Evolutionary conservation across 2,329 filamentous ascomycete genomes (phyloP).

Genomic region (Paradendryphiella salina): DNA sequence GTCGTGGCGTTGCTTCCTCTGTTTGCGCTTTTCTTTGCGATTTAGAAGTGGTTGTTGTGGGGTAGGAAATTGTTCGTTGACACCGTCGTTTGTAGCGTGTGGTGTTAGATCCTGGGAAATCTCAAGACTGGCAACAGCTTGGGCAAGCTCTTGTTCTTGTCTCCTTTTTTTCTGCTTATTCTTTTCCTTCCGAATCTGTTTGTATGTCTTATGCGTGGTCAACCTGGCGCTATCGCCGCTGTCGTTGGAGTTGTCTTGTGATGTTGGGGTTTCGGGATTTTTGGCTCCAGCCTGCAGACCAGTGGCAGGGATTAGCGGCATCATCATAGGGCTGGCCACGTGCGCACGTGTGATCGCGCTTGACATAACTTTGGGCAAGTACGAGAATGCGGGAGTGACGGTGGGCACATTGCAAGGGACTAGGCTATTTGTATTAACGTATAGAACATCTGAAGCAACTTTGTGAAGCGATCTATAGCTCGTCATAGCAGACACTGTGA

Average conservation of each 20-base stretch:
- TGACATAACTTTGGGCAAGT: constrained; percentile 16
- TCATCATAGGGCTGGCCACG: constrained; percentile 31
- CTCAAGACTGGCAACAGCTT: neutral
- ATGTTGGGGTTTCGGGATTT: constrained; percentile 23
- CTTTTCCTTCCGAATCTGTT: constrained; percentile 29
- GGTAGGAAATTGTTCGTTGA: constrained; percentile 1
- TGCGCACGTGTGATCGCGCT: constrained; percentile 43
- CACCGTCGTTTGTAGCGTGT: neutral
- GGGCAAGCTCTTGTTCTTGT: constrained; percentile 1
- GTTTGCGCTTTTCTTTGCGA: constrained; percentile 33
- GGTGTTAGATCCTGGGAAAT: constrained; percentile 1
- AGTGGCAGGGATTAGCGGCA: constrained; percentile 24
- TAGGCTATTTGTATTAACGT: neutral
- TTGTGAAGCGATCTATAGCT: neutral
- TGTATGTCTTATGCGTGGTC: constrained; percentile 21
- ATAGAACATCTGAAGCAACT: neutral
- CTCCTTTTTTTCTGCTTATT: constrained; percentile 13
- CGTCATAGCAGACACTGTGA: constrained; percentile 14
- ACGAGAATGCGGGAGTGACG: neutral
- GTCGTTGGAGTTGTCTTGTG: constrained; percentile 6
- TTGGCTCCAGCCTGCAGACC: constrained; percentile 21
- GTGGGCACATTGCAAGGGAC: neutral
- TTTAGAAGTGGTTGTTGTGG: constrained; percentile 9
- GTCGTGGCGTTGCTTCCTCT: constrained; percentile 23
- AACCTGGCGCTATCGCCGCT: constrained; percentile 5